Evolutionary conservation across 176 grass and related monocot genomes (phyloP).

Genomic region (Zea mays): DNA sequence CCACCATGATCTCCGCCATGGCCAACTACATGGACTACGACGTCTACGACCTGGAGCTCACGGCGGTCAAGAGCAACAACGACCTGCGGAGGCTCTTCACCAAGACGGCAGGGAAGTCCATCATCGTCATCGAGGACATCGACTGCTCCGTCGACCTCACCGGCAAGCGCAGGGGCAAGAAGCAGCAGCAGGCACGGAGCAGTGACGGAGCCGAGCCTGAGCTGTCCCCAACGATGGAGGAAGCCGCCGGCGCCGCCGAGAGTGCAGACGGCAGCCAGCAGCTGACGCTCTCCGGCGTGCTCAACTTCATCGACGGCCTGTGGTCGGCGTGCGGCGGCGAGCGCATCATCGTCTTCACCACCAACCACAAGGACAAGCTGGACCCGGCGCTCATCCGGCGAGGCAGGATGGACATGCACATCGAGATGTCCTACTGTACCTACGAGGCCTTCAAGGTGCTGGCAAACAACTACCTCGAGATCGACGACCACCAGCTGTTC

Average conservation of each 20-base stretch:
- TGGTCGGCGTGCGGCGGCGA: constrained; percentile 66
- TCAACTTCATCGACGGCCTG: constrained; percentile 74
- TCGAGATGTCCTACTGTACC: too few relatives aligned
- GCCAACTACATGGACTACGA: constrained; percentile 73
- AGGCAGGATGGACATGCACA: too few relatives aligned
- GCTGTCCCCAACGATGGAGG: too few relatives aligned
- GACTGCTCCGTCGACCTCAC: constrained; percentile 68
- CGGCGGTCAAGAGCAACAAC: too few relatives aligned
- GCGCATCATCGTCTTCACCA: constrained; percentile 64
- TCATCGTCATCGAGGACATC: constrained; percentile 70
- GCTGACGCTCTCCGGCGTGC: not conserved
- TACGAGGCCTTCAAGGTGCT: too few relatives aligned
- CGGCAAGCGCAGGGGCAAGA: constrained; percentile 46
- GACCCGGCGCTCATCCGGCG: too few relatives aligned
- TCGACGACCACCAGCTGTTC: too few relatives aligned
- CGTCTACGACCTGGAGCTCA: constrained; percentile 64
- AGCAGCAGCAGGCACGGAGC: not conserved
- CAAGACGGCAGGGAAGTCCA: constrained; percentile 47
- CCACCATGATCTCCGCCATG: constrained; percentile 73
- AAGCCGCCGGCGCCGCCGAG: too few relatives aligned
- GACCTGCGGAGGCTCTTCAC: too few relatives aligned
- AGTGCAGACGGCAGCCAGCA: too few relatives aligned
- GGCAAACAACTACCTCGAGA: too few relatives aligned
- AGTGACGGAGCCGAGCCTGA: too few relatives aligned
- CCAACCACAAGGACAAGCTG: constrained; percentile 42